Base-by-base conservation (phyloP, 2,329 filamentous ascomycete genomes). In the Aureobasidium sp. region DNA sequence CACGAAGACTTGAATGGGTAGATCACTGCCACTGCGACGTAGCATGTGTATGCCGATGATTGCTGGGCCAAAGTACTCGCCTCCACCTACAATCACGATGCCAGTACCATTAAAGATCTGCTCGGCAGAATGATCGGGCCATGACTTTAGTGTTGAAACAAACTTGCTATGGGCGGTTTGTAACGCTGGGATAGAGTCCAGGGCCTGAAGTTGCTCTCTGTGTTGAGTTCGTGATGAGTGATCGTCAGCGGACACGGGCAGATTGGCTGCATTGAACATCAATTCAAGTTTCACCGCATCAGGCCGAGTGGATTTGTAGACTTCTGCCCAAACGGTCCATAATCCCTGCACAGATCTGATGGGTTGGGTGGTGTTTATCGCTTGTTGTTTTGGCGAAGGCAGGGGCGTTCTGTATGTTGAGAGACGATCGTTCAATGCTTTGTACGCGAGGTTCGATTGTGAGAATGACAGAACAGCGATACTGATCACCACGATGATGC, bases 1-100 rank as follows among this genome's bases (percentile, higher is more conserved):
- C 21, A 79, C 67, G 61, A 77, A 79, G 8, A 79, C 74, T 65
- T 80, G 77, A 52, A 80, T 72, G 0, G 78, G 78, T 13, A 79
- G 65, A 3, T 66, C 67, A 15, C 74, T 77, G 11, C 77, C 76
- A 11, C 74, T 75, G 13, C 71, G 68, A 13, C 78, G 72, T 36
- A 80, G 71, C 75, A 80, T 77, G 7, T 74, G 73, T 13, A 80
- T 68, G 1, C 76, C 77, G 6, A 78, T 75, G 8, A 77, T 71
- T 45, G 79, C 69, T 1, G 77, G 74, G 1, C 77, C 76, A 10
- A 78, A 68, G 62, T 78, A 78, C 16, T 69, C 65, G 1, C 74
- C 75, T 15, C 76, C 76, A 0, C 76, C 78, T 13, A 78, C 70
- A 15, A 70, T 69, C 9, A 74, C 73, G 48, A 76, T 68, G 13